Percentiles rank a stretch among this genome's conserved stretches.
Evolutionary conservation across 1,284 basidiomycete genomes (phyloP).

Genomic region (Microbotryomycetes sp.): DNA sequence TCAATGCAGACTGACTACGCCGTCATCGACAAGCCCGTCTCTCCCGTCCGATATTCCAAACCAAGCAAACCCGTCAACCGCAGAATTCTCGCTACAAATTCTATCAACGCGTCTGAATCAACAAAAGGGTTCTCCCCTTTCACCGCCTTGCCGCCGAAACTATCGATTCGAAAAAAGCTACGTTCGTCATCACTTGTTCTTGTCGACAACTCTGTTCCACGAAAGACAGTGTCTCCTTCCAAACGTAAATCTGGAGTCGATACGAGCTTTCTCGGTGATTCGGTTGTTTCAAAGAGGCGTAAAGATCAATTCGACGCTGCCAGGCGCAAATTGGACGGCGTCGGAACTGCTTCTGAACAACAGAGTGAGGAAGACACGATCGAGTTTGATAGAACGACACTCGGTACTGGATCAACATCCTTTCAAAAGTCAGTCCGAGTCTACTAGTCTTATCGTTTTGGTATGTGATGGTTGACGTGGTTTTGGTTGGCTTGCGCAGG

Average conservation of each 20-base stretch:
- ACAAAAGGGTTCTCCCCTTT: conserved; percentile 17
- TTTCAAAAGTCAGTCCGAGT: no score
- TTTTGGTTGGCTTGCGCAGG: no score
- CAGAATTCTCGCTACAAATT: not conserved
- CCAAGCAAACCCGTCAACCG: conserved; percentile 9
- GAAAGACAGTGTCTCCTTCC: not conserved
- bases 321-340: conserved; percentile 20
- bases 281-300: conserved; percentile 6
- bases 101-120: not conserved
- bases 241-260: not conserved
- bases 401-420: no score
- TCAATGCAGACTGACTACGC: not conserved
- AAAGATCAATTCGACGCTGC: conserved; percentile 22
- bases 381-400: not conserved
- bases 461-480: no score
- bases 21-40: not conserved
- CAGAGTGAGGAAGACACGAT: conserved; percentile 4
- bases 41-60: not conserved
- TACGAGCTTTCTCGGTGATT: not conserved
- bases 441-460: not conserved
- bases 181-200: conserved; percentile 12
- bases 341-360: conserved; percentile 8
- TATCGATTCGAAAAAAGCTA: conserved; percentile 12
- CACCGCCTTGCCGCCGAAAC: conserved; percentile 24
- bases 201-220: not conserved